Conservation (phyloP, 1,139 yeast species). For the Geotrichum cucujoidarum region DNA sequence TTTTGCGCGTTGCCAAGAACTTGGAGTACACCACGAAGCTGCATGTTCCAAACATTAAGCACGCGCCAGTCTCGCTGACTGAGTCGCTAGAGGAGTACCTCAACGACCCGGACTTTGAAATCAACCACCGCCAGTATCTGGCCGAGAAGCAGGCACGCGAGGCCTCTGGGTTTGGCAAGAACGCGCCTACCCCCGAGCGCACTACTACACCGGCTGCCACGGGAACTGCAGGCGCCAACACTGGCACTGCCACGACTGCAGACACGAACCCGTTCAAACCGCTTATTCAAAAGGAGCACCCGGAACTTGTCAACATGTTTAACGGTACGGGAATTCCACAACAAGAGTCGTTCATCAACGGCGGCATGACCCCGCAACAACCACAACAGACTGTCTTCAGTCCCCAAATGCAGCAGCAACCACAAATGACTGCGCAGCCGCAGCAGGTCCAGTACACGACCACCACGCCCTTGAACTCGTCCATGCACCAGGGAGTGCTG, state of each 20-base stretch:
- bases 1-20: slow-evolving; percentile 82
- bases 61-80: slow-evolving; percentile 92
- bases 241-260: slow-evolving; percentile 31
- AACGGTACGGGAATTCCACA: slow-evolving; percentile 24
- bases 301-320: slow-evolving; percentile 27
- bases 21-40: slow-evolving; percentile 80
- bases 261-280: slow-evolving; percentile 25
- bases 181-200: slow-evolving; percentile 17
- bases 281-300: slow-evolving; percentile 17
- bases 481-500: slow-evolving; percentile 8
- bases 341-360: slow-evolving; percentile 23
- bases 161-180: slow-evolving; percentile 21
- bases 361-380: too few species aligned
- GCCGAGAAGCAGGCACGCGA: slow-evolving; percentile 51
- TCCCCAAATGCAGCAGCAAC: too few species aligned
- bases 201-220: slow-evolving; percentile 12
- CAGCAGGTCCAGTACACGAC: slow-evolving; percentile 22
- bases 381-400: not conserved
- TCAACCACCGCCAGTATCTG: slow-evolving; percentile 70
- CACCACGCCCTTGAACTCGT: slow-evolving; percentile 15
- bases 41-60: slow-evolving; percentile 92
- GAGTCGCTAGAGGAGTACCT: slow-evolving; percentile 82
- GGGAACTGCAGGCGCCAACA: not conserved
- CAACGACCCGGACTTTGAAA: slow-evolving; percentile 78
- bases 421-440: slow-evolving; percentile 21